Percentiles rank a stretch among this genome's conserved stretches.
Conservation (phyloP, 768 basidiomycete species). For the Lactifluus volemus region DNA sequence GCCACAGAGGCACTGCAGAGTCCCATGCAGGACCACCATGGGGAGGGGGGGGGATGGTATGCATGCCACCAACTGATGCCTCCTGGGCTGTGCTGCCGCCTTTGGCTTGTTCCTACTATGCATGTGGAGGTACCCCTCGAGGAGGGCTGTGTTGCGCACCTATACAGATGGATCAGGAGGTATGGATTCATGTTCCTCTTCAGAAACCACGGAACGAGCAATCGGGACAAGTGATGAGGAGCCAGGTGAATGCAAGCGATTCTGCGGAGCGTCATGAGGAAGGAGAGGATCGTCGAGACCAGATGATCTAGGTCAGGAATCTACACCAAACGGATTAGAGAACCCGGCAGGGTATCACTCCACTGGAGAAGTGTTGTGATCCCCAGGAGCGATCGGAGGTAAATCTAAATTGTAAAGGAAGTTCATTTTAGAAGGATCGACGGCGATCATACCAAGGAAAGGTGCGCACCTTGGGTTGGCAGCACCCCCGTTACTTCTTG, state of each 20-base stretch:
- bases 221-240: conserved; percentile 10
- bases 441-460: conserved; percentile 4
- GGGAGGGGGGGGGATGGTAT: too few relatives aligned
- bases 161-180: conserved; percentile 17
- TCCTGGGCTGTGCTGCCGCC: too few relatives aligned
- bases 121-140: too few relatives aligned
- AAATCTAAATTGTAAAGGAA: conserved; percentile 10
- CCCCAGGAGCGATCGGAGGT: conserved; percentile 7
- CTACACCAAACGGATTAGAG: conserved; percentile 8
- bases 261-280: conserved; percentile 1
- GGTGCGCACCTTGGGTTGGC: conserved; percentile 1
- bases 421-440: conserved; percentile 13
- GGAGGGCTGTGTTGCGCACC: too few relatives aligned
- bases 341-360: conserved; percentile 3
- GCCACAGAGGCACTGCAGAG: too few relatives aligned
- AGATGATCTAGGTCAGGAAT: conserved; percentile 12
- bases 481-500: conserved; percentile 5
- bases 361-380: conserved; percentile 3
- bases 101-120: too few relatives aligned
- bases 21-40: too few relatives aligned
- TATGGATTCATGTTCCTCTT: conserved; percentile 20
- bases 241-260: conserved; percentile 11
- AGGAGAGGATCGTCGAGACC: conserved; percentile 9
- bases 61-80: too few relatives aligned
- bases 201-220: conserved; percentile 17